Base-by-base conservation (phyloP, 1,139 yeast species). In the Scheffersomyces titani region DNA sequence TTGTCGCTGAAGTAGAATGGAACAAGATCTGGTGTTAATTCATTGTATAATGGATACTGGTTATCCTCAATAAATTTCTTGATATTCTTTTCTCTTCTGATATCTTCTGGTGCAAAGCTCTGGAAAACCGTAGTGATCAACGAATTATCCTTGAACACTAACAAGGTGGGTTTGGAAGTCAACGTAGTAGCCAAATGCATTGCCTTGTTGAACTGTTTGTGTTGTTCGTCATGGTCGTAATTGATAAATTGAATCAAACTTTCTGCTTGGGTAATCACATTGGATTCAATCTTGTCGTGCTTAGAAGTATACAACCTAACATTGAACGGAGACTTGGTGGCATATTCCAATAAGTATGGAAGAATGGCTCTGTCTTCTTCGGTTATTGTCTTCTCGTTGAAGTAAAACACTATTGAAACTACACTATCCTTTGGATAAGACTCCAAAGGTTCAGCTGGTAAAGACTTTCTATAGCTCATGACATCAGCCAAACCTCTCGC, bases 321-420 rank as follows among this genome's bases (percentile, higher is more conserved):
- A 62, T 87, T 82, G 59, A 79, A 75, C 1, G 88, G 87, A 6
- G 87, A 72, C 53, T 81, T 76, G 56, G 88, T 82, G 21, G 88
- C 73, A 18, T 84, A 84, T 55, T 86, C 88, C 50, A 87, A 71
- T 53, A 89, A 65, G 63, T 87, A 81, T 2, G 88, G 86, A 58
- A 89, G 73, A 6, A 88, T 72, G 36, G 81, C 81, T 61, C 79
- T 79, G 69, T 89, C 94, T 66, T 89, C 94, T 1, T 77, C 76
- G 0, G 84, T 78, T 2, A 75, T 74, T 0, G 84, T 78, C 13
- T 76, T 76, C 5, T 76, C 73, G 61, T 88, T 88, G 67, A 82
- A 86, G 51, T 80, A 75, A 61, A 81, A 86, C 3, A 89, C 81
- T 53, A 88, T 75, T 3, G 84, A 73, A 1, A 85, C 73, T 57